A percentile compares a stretch with the other conserved stretches of the same genome.
These are phyloP conservation scores for Plantago lanceolata DNA, from an alignment of 305 asterid genomes.

Conservation along the genomic window DNA sequence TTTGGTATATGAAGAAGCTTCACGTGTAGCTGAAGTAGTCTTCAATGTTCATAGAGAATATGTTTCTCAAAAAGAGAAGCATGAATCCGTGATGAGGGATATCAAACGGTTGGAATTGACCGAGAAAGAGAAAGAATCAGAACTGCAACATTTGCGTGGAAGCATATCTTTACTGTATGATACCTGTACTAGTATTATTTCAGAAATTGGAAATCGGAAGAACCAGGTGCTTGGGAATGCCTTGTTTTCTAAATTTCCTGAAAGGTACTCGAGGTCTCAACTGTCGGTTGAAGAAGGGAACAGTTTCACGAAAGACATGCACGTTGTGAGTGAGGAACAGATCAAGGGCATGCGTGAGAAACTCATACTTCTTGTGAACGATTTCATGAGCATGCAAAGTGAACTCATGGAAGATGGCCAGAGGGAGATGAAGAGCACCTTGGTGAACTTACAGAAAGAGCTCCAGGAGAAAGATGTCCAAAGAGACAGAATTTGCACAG, in stretches of 20 bases:
- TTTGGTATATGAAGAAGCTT: slow-evolving; percentile 55
- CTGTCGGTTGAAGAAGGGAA: slow-evolving; percentile 29
- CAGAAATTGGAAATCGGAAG: slow-evolving; percentile 62
- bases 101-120: slow-evolving; percentile 40
- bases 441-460: slow-evolving; percentile 77
- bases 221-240: slow-evolving; percentile 39
- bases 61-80: slow-evolving; percentile 45
- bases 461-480: slow-evolving; percentile 88
- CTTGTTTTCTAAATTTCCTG: slow-evolving; percentile 35
- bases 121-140: slow-evolving; percentile 63
- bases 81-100: slow-evolving; percentile 52
- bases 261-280: slow-evolving; percentile 32
- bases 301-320: slow-evolving; percentile 30
- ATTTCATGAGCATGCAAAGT: slow-evolving; percentile 51
- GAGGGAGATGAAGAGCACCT: slow-evolving; percentile 66
- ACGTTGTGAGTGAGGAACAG: slow-evolving; percentile 39
- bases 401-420: slow-evolving; percentile 58
- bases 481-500: slow-evolving; percentile 66
- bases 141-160: slow-evolving; percentile 46
- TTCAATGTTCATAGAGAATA: slow-evolving; percentile 44
- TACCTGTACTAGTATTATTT: slow-evolving; percentile 52
- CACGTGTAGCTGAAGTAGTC: slow-evolving; percentile 46
- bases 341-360: slow-evolving; percentile 44
- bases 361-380: slow-evolving; percentile 49
- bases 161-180: slow-evolving; percentile 52